Evolutionary conservation across 352 stramenopile species (phyloP).

Genomic region (Phytophthora multivora): DNA sequence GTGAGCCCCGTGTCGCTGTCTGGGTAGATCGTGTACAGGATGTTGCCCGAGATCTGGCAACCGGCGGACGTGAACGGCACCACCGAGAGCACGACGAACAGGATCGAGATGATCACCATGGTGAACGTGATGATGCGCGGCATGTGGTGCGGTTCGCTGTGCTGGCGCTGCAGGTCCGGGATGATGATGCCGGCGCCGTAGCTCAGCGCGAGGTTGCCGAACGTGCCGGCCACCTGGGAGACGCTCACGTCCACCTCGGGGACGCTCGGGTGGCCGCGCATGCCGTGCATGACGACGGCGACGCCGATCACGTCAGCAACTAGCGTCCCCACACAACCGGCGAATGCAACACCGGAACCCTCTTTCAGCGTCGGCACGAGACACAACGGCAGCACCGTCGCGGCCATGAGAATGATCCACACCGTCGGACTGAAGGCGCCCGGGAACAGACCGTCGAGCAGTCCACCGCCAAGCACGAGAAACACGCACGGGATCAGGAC

Average conservation of each 20-base stretch:
- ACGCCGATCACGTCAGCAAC: slow-evolving; percentile 47
- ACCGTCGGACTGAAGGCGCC: slow-evolving; percentile 29
- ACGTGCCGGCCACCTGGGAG: slow-evolving; percentile 40
- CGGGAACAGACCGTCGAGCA: slow-evolving; percentile 44
- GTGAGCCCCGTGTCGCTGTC: slow-evolving; percentile 37
- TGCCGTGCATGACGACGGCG: slow-evolving; percentile 34
- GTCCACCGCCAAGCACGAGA: slow-evolving; percentile 39
- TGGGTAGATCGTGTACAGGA: slow-evolving; percentile 58
- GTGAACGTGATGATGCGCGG: slow-evolving; percentile 37
- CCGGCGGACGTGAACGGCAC: slow-evolving; percentile 49
- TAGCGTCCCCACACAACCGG: slow-evolving; percentile 41
- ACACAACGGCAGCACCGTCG: slow-evolving; percentile 41
- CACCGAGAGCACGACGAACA: slow-evolving; percentile 41
- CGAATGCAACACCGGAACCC: slow-evolving; percentile 38
- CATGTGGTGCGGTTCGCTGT: slow-evolving; percentile 35
- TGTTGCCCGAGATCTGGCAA: slow-evolving; percentile 63
- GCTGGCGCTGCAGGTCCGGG: slow-evolving; percentile 31
- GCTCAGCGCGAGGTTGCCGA: slow-evolving; percentile 50
- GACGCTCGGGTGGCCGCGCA: slow-evolving; percentile 37
- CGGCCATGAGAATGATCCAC: slow-evolving; percentile 51
- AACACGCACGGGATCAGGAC: slow-evolving; percentile 35
- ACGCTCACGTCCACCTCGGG: slow-evolving; percentile 36
- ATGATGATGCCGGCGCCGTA: slow-evolving; percentile 52
- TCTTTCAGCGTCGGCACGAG: slow-evolving; percentile 36
- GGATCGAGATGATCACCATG: slow-evolving; percentile 35